Conservation (phyloP, 106 monocot species). For the Apostasia shenzhenica region DNA sequence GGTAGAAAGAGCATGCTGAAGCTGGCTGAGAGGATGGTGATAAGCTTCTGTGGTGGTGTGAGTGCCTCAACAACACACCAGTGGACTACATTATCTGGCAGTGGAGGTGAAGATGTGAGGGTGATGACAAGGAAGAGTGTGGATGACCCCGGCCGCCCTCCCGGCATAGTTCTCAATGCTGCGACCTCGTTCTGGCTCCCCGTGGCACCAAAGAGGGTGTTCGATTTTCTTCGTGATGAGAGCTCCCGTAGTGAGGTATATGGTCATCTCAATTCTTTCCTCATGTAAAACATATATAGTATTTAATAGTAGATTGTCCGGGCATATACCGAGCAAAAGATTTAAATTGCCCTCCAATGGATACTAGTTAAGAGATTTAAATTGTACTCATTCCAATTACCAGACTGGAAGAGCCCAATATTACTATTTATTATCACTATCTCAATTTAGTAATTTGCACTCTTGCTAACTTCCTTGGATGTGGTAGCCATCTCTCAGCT, state of each 20-base stretch:
- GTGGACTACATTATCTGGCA: constrained; percentile 82
- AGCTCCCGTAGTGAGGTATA: constrained; percentile 79
- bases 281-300: background rate
- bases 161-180: constrained; percentile 79
- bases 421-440: too few relatives aligned
- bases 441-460: too few relatives aligned
- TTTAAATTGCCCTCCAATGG: too few relatives aligned
- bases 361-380: too few relatives aligned
- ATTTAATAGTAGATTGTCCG: background rate
- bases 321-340: background rate
- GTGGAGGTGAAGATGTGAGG: constrained; percentile 67
- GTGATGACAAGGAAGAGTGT: constrained; percentile 87
- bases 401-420: too few relatives aligned
- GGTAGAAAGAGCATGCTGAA: constrained; percentile 93
- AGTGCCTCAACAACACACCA: constrained; percentile 68
- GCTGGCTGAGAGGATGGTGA: constrained; percentile 87
- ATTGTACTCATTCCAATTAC: too few relatives aligned
- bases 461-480: too few relatives aligned
- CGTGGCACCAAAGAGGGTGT: constrained; percentile 69
- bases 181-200: constrained; percentile 92
- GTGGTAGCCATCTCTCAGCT: too few relatives aligned
- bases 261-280: background rate
- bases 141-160: constrained; percentile 73
- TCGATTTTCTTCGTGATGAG: constrained; percentile 86
- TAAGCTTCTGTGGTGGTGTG: constrained; percentile 78